Evolutionary conservation across 805 yeast genomes (phyloP), one percentile per base, ranked within the genome.

Genomic region (Grigorovia yakushimaensis): DNA sequence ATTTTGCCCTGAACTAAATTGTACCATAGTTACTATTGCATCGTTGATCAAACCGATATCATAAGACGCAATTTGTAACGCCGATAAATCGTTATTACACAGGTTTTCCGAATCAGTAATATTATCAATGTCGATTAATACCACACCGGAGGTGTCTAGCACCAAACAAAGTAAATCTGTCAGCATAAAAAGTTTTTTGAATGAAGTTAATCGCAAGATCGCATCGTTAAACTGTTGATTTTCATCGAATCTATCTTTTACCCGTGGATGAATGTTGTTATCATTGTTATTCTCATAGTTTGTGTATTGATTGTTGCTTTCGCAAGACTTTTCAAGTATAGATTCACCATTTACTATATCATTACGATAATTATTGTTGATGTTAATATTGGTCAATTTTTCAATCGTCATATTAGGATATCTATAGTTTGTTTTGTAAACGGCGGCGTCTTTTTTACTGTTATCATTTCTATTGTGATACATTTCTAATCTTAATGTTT

Each of bases 11-110:
- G 43, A 22, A 17, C 49, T 46, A 20, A 55, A 48, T 11, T 44
- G 15, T 15, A 52, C 41, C 11, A 56, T 47, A 2, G 51, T 22
- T 8, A 57, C 21, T 13, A 56, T 43, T 8, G 59, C 52, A 48
- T 62, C 65, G 17, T 54, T 52, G 9, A 60, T 52, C 6, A 55
- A 44, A 2, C 62, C 65, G 17, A 62, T 44, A 35, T 56, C 43
- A 42, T 50, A 52, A 18, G 52, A 40, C 10, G 58, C 53, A 15
- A 55, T 43, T 41, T 58, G 54, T 10, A 59, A 11, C 4, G 57
- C 47, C 8, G 44, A 33, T 15, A 41, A 37, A 22, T 45, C 24
- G 39, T 47, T 51, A 20, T 42, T 42, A 5, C 47, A n/a, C 13
- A 49, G 20, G 40, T 47, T 44, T n/a, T 42, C 38, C 2, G 43